Conservation (phyloP, 768 basidiomycete species). For the Amanita exitialis region DNA sequence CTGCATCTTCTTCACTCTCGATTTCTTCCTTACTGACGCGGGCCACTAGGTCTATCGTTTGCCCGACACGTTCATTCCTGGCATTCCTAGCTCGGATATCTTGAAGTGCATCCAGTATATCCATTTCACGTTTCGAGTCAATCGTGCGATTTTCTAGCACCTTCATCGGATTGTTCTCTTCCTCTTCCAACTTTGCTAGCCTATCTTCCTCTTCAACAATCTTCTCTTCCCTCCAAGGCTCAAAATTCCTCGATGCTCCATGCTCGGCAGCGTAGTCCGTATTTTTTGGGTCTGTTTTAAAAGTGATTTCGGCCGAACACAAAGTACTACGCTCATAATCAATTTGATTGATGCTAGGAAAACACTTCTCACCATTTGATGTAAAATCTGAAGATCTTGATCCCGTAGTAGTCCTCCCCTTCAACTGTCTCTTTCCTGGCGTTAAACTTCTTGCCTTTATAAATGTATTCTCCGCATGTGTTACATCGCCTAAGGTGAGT, state of each 20-base stretch:
- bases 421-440: slow-evolving; percentile 97
- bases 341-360: neutral
- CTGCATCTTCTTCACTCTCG: slow-evolving; percentile 69
- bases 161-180: slow-evolving; percentile 97
- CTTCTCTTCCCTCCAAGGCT: slow-evolving; percentile 87
- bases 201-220: slow-evolving; percentile 77
- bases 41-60: slow-evolving; percentile 58
- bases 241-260: slow-evolving; percentile 95
- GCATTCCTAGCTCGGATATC: slow-evolving; percentile 85
- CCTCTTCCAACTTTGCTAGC: slow-evolving; percentile 78
- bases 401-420: slow-evolving; percentile 95
- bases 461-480: slow-evolving; percentile 96
- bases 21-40: slow-evolving; percentile 57
- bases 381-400: slow-evolving; percentile 92
- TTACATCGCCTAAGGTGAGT: slow-evolving; percentile 65
- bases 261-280: slow-evolving; percentile 92
- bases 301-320: slow-evolving; percentile 97
- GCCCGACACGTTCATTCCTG: slow-evolving; percentile 78
- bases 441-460: slow-evolving; percentile 99
- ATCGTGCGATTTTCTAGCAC: slow-evolving; percentile 86
- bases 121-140: slow-evolving; percentile 97
- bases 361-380: slow-evolving; percentile 65
- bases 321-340: slow-evolving; percentile 48
- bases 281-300: slow-evolving; percentile 99
- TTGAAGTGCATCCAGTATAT: slow-evolving; percentile 90